These are phyloP conservation scores for Chiua virens DNA, from an alignment of 768 basidiomycete genomes.

Conservation along the genomic window DNA sequence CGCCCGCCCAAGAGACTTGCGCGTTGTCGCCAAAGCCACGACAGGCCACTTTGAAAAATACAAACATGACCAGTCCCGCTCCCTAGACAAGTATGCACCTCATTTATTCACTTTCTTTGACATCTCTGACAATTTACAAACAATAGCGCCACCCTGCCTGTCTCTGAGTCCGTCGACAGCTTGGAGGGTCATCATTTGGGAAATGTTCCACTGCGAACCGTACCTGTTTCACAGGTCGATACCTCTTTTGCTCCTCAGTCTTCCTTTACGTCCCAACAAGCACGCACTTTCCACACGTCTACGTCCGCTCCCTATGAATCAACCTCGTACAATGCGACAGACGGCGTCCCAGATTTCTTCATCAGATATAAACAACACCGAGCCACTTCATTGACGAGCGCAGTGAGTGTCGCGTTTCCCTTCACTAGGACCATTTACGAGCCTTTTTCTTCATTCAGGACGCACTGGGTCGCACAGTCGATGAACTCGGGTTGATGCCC, in stretches of 20 bases:
- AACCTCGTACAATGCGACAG: constrained; percentile 25
- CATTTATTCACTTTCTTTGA: constrained; percentile 36
- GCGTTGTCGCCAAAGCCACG: constrained; percentile 36
- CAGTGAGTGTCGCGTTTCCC: constrained; percentile 3
- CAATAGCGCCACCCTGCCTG: constrained; percentile 19
- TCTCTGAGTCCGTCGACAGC: constrained; percentile 24
- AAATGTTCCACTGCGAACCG: no score
- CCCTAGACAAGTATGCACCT: constrained; percentile 36
- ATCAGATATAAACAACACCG: constrained; percentile 27
- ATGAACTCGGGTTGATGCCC: constrained; percentile 22
- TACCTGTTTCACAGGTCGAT: background rate
- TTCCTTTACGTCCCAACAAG: constrained; percentile 8
- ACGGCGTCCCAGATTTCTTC: constrained; percentile 28
- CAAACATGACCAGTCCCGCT: constrained; percentile 31
- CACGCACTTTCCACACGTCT: constrained; percentile 27
- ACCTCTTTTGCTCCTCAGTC: background rate
- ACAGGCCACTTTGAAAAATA: constrained; percentile 32
- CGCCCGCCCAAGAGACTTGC: constrained; percentile 38
- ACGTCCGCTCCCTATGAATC: constrained; percentile 14
- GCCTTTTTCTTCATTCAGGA: background rate
- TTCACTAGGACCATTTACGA: background rate
- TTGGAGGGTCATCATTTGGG: no score
- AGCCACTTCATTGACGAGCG: background rate
- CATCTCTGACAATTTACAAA: background rate
- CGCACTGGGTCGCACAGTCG: background rate